A percentile compares a stretch with the other conserved stretches of the same genome.
These are phyloP conservation scores for Beauveria varroae DNA, from an alignment of 2,329 filamentous ascomycete genomes.

Conservation along the genomic window DNA sequence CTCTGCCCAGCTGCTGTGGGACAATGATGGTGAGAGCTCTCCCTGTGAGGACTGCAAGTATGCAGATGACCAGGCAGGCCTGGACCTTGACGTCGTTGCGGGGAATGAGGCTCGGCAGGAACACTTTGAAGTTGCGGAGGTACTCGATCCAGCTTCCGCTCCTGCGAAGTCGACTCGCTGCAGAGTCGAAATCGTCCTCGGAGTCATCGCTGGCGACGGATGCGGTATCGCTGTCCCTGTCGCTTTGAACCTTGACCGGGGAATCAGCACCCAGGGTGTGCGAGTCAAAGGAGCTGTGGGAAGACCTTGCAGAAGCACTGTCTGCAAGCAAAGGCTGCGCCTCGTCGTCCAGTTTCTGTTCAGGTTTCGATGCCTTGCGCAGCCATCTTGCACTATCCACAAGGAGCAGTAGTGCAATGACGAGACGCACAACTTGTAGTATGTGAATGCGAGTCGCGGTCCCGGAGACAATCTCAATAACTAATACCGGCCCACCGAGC, in stretches of 20 bases:
- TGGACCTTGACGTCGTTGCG: slow-evolving; percentile 4
- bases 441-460: background rate
- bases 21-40: background rate
- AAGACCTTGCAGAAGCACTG: background rate
- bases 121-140: background rate
- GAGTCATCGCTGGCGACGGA: background rate
- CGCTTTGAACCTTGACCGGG: background rate
- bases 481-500: background rate
- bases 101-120: background rate
- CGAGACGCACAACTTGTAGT: background rate
- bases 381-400: background rate
- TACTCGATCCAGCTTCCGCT: slow-evolving; percentile 5
- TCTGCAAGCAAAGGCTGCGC: background rate
- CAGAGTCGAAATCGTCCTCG: background rate
- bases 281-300: background rate
- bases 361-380: background rate
- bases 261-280: background rate
- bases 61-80: background rate
- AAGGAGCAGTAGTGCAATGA: background rate
- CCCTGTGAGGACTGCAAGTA: background rate
- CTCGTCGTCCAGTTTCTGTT: background rate
- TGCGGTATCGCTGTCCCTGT: background rate
- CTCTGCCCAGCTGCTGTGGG: background rate
- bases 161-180: background rate
- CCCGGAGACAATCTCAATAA: background rate